Evolutionary conservation across 2,329 filamentous ascomycete genomes (phyloP), one percentile per base, ranked within the genome.

Genomic region (Helotiales sp.): DNA sequence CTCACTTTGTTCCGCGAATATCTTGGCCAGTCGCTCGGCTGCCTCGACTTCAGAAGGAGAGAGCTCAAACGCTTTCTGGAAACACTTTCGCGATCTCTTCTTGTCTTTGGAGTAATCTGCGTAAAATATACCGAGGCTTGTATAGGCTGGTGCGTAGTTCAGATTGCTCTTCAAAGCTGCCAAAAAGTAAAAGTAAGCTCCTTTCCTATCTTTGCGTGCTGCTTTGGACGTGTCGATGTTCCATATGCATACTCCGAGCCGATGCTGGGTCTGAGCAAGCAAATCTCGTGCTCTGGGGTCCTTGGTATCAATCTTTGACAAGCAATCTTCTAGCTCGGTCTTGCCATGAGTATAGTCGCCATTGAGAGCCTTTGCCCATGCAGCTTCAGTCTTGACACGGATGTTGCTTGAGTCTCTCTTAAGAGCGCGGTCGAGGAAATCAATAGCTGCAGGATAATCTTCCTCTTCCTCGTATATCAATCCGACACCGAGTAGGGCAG

Each of bases 11-110:
- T 96, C 87, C 0, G 96, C 93, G 72, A 97, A 99, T 0, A 86
- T 87, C 58, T 84, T 84, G 1, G 95, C 93, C 15, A 99, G 81
- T 27, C 91, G 84, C 72, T 98, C 91, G 0, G 95, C 95, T 33
- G 95, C 91, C 65, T 88, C 81, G 1, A 96, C 84, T 70, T 99
- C 95, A 0, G 90, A 87, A 0, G 91, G 78, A 0, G 95, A 99
- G 2, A 99, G 77, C 72, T 99, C 95, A 50, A 99, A 90, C 0
- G 95, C 95, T 71, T 98, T 97, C 67, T 97, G 91, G 68, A 98
- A 98, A 71, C 93, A 98, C 62, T 90, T 87, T n/a, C 90, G 83
- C 8, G 93, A 91, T 69, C 96, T 82, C 68, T 87, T 89, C 73
- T 87, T 91, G 72, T 98, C 95, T 64, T 87, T 91, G 55, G 85